These are phyloP conservation scores for Calonectria henricotiae DNA, from an alignment of 2,329 filamentous ascomycete species.

Conservation along the genomic window DNA sequence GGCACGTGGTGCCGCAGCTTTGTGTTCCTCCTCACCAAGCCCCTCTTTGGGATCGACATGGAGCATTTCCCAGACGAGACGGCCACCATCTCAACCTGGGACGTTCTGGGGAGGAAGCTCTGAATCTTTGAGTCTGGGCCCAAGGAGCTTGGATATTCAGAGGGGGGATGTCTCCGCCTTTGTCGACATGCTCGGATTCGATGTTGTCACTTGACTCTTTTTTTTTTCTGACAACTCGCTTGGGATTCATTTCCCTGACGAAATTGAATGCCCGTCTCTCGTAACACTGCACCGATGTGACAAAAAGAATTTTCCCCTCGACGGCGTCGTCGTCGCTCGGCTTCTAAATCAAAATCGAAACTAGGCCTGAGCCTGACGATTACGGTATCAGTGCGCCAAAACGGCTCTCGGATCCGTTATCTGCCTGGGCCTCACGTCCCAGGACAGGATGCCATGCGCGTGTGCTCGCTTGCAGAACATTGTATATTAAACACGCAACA, in stretches of 20 bases:
- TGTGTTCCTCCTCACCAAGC: conserved; percentile 35
- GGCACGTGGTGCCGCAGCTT: conserved; percentile 46
- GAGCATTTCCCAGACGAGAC: conserved; percentile 36
- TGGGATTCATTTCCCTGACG: conserved; percentile 30
- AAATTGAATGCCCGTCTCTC: conserved; percentile 26
- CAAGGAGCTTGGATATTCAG: conserved; percentile 16
- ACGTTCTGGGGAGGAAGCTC: conserved; percentile 8
- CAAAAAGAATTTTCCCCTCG: neutral
- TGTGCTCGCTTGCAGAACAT: conserved; percentile 40
- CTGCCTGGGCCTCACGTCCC: conserved; percentile 21
- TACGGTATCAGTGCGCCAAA: conserved; percentile 27
- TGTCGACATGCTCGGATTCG: conserved; percentile 1
- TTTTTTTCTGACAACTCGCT: conserved; percentile 21
- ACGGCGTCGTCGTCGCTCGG: conserved; percentile 21
- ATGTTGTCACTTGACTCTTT: conserved; percentile 13
- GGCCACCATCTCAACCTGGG: conserved; percentile 33
- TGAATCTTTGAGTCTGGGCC: conserved; percentile 2
- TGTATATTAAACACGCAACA: conserved; percentile 44
- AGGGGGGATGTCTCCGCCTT: neutral
- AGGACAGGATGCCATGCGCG: conserved; percentile 37
- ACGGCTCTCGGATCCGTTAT: conserved; percentile 29
- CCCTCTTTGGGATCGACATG: conserved; percentile 46
- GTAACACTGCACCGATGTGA: conserved; percentile 23
- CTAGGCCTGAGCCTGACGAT: conserved; percentile 23
- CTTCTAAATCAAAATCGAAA: conserved; percentile 30